These are phyloP conservation scores for Daedalea quercina DNA, from an alignment of 768 basidiomycete genomes.

Conservation along the genomic window DNA sequence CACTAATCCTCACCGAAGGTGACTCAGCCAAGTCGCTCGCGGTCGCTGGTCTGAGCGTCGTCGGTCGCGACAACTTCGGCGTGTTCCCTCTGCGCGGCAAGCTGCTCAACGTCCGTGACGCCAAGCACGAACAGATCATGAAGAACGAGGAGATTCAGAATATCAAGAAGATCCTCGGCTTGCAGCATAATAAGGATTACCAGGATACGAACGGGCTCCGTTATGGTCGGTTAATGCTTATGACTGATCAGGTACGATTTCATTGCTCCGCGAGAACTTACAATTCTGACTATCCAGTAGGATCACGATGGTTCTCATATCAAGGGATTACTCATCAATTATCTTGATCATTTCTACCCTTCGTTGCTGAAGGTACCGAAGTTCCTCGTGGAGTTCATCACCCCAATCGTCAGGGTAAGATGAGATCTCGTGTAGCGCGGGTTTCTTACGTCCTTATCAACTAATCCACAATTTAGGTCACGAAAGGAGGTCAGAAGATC, in stretches of 20 bases:
- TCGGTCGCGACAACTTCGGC: constrained; percentile 94
- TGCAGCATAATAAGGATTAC: constrained; percentile 93
- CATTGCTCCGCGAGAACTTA: background rate
- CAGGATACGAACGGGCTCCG: constrained; percentile 57
- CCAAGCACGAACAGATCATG: constrained; percentile 92
- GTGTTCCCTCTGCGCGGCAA: constrained; percentile 98
- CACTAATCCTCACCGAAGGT: constrained; percentile 96
- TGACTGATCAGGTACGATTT: constrained; percentile 90
- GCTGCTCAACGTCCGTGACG: constrained; percentile 94
- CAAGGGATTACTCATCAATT: constrained; percentile 98
- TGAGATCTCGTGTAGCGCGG: background rate
- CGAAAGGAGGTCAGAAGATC: constrained; percentile 68
- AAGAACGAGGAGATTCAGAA: constrained; percentile 97
- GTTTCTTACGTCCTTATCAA: background rate
- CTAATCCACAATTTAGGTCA: constrained; percentile 40
- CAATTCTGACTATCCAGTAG: constrained; percentile 31
- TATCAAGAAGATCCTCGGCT: constrained; percentile 96
- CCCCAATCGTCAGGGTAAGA: constrained; percentile 87
- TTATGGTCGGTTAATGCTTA: constrained; percentile 96
- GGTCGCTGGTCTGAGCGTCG: constrained; percentile 88
- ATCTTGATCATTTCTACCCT: constrained; percentile 94
- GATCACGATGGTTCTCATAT: constrained; percentile 99
- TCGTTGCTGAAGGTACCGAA: constrained; percentile 85
- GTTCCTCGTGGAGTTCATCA: constrained; percentile 97
- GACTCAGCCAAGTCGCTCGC: constrained; percentile 98